Base-by-base conservation (phyloP, 345 rosid species). In the Hirschfeldia incana region DNA sequence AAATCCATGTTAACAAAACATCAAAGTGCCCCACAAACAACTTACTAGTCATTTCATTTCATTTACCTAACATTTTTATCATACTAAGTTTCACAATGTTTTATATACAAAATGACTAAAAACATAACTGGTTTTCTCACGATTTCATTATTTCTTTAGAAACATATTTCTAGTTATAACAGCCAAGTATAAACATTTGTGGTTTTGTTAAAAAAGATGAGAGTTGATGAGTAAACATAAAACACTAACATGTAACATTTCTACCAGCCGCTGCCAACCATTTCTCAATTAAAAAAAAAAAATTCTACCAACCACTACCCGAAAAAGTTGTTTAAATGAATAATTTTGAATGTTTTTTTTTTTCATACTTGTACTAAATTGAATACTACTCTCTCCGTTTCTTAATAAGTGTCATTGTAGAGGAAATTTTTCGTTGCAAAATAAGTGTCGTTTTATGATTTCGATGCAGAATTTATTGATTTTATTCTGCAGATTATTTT, bases 1-100 rank as follows among this genome's bases (percentile, higher is more conserved):
- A 53, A 72, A 53, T 71, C 67, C 21, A 78, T 64, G 71, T 10
- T 75, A 67, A 67, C 61, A 68, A 76, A 67, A 29, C 21, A 55
- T 6, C 10, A 53, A 55, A 65, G 11, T 55, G 4, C 0, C 60
- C 49, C 29, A 71, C 51, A 27, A 28, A 64, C 70, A 17, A 21
- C 21, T 4, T 0, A 13, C 32, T 57, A 13, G 51, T 53, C 9
- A 13, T 26, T 53, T 26, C 10, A 61, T 34, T 32, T 49, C 70
- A 26, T 46, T 64, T 30, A 65, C 12, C 13, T 51, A 21, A 29
- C 7, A 16, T 9, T 11, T 10, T 10, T 55, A 21, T 16, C 0
- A 16, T 16, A 4, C n/a, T 58, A 2, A 58, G 28, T 9, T 58
- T 26, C 3, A 5, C 4, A 49, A 17, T 73, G 15, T 60, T 13